Percentiles rank a stretch among this genome's conserved stretches.
These are phyloP conservation scores for Vigna angularis DNA, from an alignment of 306 rosid genomes.

Conservation along the genomic window DNA sequence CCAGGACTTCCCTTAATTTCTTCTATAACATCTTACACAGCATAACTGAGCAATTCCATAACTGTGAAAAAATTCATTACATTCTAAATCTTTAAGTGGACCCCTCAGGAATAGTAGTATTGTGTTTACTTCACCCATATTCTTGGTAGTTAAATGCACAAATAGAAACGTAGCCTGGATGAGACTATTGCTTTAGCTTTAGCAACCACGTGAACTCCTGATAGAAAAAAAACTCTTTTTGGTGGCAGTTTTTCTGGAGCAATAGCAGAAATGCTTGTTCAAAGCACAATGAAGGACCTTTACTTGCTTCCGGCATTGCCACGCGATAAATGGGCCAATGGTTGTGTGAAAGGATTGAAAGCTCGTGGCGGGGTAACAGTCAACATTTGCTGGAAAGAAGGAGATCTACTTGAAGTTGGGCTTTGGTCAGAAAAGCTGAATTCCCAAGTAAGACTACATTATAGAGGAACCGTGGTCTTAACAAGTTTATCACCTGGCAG, in stretches of 20 bases:
- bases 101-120: background rate
- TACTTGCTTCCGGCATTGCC: conserved; percentile 86
- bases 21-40: background rate
- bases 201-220: background rate
- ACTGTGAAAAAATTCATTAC: background rate
- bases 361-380: conserved; percentile 80
- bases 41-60: conserved; percentile 3
- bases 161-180: background rate
- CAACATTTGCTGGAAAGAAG: conserved; percentile 83
- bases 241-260: conserved; percentile 68
- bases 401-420: conserved; percentile 74
- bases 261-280: conserved; percentile 86
- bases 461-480: conserved; percentile 57
- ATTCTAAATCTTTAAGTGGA: background rate
- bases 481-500: conserved; percentile 52
- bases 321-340: conserved; percentile 75
- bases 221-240: background rate
- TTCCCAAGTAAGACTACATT: conserved; percentile 54
- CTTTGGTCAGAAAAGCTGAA: conserved; percentile 67
- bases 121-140: background rate
- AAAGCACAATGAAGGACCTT: conserved; percentile 74
- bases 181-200: conserved; percentile 11
- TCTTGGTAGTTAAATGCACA: background rate
- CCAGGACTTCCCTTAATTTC: background rate
- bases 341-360: conserved; percentile 86